Base-by-base conservation (phyloP, 176 grass and related monocot species). In the Oryza punctata region DNA sequence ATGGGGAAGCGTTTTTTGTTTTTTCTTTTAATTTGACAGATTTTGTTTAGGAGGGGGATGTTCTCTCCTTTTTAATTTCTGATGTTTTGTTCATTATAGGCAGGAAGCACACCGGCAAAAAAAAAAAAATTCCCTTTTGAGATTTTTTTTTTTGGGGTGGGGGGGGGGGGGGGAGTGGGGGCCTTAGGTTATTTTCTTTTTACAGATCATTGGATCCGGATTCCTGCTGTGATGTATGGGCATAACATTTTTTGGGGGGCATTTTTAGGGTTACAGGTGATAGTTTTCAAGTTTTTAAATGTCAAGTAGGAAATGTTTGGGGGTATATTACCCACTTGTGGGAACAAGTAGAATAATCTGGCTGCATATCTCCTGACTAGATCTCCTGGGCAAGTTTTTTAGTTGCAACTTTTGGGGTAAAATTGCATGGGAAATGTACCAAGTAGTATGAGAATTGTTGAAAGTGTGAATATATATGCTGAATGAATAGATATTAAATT, bases 131-230 rank as follows among this genome's bases (percentile, higher is more conserved):
- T 78, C 82, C 67, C 26, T 66, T 16, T 19, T 12, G 19, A 13
- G 15, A 12, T 52, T 80, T 69, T 65, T 9, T 44, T 38, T n/a
- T n/a, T n/a, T n/a, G n/a, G n/a, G n/a, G n/a, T n/a, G n/a, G n/a
- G n/a, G n/a, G n/a, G n/a, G n/a, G n/a, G n/a, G n/a, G n/a, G n/a
- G n/a, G n/a, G n/a, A n/a, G n/a, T 7, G 6, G 35, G 13, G 19
- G 8, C 11, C 69, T 68, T 35, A 24, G 11, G 2, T 72, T 45
- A 6, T 46, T 47, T 4, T 23, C 11, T 81, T 72, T 35, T 82
- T 71, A 78, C 67, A 67, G 65, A 81, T 86, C 88, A 90, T 82
- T 67, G 83, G 78, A 90, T 86, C 64, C 83, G 59, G 78, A 82
- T 86, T 82, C 72, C 57, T 25, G 45, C 69, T 85, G 76, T 78